Percentiles rank a stretch among this genome's conserved stretches.
These are phyloP conservation scores for Pythium chondricola DNA, from an alignment of 352 stramenopile genomes.

Conservation along the genomic window DNA sequence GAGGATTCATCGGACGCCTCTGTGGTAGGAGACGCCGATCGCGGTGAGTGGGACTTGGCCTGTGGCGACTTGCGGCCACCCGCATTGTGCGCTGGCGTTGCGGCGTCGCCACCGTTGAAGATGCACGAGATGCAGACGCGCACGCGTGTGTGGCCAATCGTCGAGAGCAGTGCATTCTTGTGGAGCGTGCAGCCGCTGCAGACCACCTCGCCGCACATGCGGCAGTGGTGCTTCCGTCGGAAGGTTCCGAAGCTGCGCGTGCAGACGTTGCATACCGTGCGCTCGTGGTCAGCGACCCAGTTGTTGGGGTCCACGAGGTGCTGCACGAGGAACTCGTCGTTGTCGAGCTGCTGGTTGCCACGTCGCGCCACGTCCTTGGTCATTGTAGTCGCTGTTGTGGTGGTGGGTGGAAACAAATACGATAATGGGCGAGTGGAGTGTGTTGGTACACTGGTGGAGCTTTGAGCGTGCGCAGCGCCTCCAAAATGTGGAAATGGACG, in stretches of 20 bases:
- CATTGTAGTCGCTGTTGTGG: conserved; percentile 25
- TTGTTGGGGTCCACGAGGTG: conserved; percentile 68
- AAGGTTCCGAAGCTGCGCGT: conserved; percentile 74
- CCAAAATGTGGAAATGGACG: conserved; percentile 20
- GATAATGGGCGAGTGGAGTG: neutral
- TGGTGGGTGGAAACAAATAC: neutral
- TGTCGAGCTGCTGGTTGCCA: conserved; percentile 2
- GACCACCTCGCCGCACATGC: conserved; percentile 80
- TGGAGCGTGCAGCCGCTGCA: conserved; percentile 77
- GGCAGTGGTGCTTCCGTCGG: conserved; percentile 83
- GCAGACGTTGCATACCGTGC: conserved; percentile 68
- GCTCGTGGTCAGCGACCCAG: conserved; percentile 72
- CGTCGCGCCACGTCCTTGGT: conserved; percentile 22
- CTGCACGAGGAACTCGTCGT: conserved; percentile 58
- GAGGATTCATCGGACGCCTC: conserved; percentile 31
- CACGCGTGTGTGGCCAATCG: conserved; percentile 52
- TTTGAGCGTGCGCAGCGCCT: conserved; percentile 6
- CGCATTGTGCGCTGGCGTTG: neutral
- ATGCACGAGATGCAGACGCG: conserved; percentile 79
- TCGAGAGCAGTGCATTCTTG: conserved; percentile 54
- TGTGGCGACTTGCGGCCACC: neutral
- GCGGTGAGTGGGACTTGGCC: conserved; percentile 15
- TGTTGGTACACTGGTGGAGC: neutral
- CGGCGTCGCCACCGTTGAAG: conserved; percentile 33
- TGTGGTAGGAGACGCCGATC: conserved; percentile 17